These are phyloP conservation scores for Sequoia sempervirens DNA, from an alignment of 75 land plant species.

Conservation along the genomic window DNA sequence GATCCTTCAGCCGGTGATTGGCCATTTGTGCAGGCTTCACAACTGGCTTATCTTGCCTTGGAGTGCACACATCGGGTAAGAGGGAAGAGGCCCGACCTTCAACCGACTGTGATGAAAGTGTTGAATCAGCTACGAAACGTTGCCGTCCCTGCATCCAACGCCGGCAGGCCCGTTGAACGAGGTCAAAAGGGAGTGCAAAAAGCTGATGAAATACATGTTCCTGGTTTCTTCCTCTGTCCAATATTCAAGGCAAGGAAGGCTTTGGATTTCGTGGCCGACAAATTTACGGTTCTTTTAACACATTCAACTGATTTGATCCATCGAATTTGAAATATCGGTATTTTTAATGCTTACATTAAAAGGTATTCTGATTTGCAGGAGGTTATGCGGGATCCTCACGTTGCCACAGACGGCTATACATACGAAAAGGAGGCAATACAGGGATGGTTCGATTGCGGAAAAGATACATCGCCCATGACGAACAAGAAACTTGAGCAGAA, in stretches of 20 bases:
- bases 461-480: slow-evolving; percentile 29
- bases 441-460: slow-evolving; percentile 31
- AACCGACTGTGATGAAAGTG: slow-evolving; percentile 33
- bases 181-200: too few relatives aligned
- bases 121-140: background rate
- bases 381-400: slow-evolving; percentile 36
- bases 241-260: slow-evolving; percentile 19
- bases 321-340: too few relatives aligned
- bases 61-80: slow-evolving; percentile 20
- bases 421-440: slow-evolving; percentile 34
- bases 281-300: too few relatives aligned
- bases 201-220: background rate
- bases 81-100: slow-evolving; percentile 44
- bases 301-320: too few relatives aligned
- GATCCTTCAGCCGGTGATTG: slow-evolving; percentile 27
- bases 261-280: too few relatives aligned
- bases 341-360: background rate
- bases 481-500: slow-evolving; percentile 16
- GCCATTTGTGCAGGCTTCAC: slow-evolving; percentile 2
- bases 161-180: too few relatives aligned
- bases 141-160: background rate
- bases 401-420: slow-evolving; percentile 44
- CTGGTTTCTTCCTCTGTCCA: slow-evolving; percentile 44
- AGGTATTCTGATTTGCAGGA: slow-evolving; percentile 15
- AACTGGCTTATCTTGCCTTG: slow-evolving; percentile 5